A percentile compares a stretch with the other conserved stretches of the same genome.
phyloP scores from a whole-genome alignment of 176 grass and related monocot species.

The Aegilops umbellulata region DNA sequence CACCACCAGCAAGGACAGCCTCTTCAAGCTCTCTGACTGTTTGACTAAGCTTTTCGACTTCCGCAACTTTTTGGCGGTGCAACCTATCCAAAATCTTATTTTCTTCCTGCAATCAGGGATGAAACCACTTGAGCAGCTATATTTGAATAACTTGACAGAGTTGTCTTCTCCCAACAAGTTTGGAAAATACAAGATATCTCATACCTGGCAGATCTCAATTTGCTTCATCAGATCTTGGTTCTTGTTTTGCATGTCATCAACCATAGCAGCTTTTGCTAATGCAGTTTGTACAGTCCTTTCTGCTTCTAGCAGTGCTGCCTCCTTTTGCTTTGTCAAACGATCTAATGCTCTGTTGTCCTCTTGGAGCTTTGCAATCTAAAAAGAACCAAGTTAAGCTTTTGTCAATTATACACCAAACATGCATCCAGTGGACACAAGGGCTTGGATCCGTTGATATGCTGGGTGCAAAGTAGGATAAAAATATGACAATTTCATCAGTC shows the following conservation, averaged over 20 bases:
- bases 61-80: slow-evolving; percentile 87
- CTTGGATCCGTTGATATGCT: neutral
- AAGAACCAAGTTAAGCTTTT: slow-evolving; percentile 21
- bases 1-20: slow-evolving; percentile 91
- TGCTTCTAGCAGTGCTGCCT: slow-evolving; percentile 86
- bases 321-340: slow-evolving; percentile 93
- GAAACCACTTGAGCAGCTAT: slow-evolving; percentile 1
- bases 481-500: slow-evolving; percentile 17
- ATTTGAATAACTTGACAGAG: neutral
- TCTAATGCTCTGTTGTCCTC: slow-evolving; percentile 95
- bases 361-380: slow-evolving; percentile 92
- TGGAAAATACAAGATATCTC: slow-evolving; percentile 4
- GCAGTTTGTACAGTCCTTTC: slow-evolving; percentile 92
- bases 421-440: neutral
- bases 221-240: slow-evolving; percentile 99
- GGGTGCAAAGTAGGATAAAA: neutral
- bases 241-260: slow-evolving; percentile 97
- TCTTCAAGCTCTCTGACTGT: slow-evolving; percentile 96
- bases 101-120: slow-evolving; percentile 63
- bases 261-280: slow-evolving; percentile 91
- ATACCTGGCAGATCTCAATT: slow-evolving; percentile 96
- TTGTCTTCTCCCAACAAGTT: neutral
- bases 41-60: slow-evolving; percentile 92
- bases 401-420: slow-evolving; percentile 1
- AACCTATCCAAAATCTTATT: slow-evolving; percentile 96